Conservation (phyloP, 768 basidiomycete genomes). For the Amanita fuliginea region DNA sequence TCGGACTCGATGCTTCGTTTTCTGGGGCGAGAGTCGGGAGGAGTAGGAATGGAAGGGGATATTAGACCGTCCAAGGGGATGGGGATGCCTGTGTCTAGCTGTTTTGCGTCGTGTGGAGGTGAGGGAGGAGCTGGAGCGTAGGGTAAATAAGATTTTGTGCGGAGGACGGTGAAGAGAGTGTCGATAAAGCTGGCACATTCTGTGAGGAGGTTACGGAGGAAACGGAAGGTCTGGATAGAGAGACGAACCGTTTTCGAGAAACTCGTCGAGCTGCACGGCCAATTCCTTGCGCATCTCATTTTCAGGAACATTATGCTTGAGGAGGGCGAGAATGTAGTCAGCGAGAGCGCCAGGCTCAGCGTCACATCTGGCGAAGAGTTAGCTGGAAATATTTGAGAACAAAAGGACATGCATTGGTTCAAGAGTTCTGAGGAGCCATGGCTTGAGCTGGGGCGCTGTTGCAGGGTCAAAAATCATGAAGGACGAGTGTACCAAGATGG, state of each 20-base stretch:
- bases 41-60: constrained; percentile 26
- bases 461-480: constrained; percentile 60
- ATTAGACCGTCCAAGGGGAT: constrained; percentile 66
- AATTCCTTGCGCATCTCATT: constrained; percentile 75
- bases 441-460: constrained; percentile 58
- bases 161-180: constrained; percentile 73
- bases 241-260: constrained; percentile 76
- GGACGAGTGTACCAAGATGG: neutral
- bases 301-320: constrained; percentile 84
- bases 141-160: constrained; percentile 79
- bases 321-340: constrained; percentile 87
- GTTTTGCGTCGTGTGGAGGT: constrained; percentile 29
- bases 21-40: constrained; percentile 39
- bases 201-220: constrained; percentile 12
- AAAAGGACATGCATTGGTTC: constrained; percentile 70
- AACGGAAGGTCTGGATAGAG: constrained; percentile 3
- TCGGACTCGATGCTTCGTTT: constrained; percentile 60
- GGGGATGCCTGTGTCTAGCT: constrained; percentile 59
- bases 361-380: constrained; percentile 60
- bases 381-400: constrained; percentile 7
- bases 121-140: constrained; percentile 37
- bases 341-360: constrained; percentile 90
- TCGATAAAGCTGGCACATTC: constrained; percentile 74
- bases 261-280: constrained; percentile 72
- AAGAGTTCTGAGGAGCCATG: constrained; percentile 81